Percentiles rank a stretch among this genome's conserved stretches.
Evolutionary conservation across 1,139 yeast species (phyloP).

Genomic region (Zygosaccharomyces sapae): DNA sequence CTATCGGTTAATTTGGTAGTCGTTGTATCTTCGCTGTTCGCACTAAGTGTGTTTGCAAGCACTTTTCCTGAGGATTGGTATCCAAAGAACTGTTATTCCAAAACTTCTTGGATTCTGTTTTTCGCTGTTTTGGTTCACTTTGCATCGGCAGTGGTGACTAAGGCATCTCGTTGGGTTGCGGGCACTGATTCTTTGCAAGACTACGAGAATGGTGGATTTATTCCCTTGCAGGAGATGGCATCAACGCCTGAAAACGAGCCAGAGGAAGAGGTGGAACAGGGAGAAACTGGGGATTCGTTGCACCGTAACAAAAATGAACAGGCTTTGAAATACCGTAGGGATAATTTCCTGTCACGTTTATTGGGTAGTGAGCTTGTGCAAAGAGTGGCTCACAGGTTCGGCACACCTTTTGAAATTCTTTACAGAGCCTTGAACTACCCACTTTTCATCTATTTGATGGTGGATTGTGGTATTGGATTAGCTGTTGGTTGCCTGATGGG

Average conservation of each 20-base stretch:
- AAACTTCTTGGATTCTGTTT: constrained; percentile 59
- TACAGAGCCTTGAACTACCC: constrained; percentile 62
- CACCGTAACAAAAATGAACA: constrained; percentile 14
- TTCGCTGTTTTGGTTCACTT: constrained; percentile 52
- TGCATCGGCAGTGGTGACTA: constrained; percentile 46
- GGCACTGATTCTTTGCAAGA: constrained; percentile 31
- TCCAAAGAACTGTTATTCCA: constrained; percentile 70
- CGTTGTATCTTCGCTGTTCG: constrained; percentile 50
- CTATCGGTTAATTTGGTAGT: constrained; percentile 50
- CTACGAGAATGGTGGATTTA: constrained; percentile 17
- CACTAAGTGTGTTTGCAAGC: constrained; percentile 55
- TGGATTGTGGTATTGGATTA: constrained; percentile 67
- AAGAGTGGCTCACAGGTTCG: constrained; percentile 38
- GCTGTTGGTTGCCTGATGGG: constrained; percentile 73
- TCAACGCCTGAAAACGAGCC: constrained; percentile 12
- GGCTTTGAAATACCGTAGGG: constrained; percentile 26
- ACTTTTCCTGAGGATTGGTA: constrained; percentile 60
- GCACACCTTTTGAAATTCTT: constrained; percentile 39
- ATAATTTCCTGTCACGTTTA: constrained; percentile 35
- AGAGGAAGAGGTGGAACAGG: constrained; percentile 12
- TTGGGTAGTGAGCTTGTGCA: constrained; percentile 36
- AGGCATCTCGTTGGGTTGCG: constrained; percentile 44
- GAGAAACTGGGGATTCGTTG: constrained; percentile 12
- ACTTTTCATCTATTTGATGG: constrained; percentile 55
- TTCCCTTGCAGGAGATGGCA: constrained; percentile 12